Conservation (phyloP, 768 basidiomycete genomes). For the Termitomyces sp. region DNA sequence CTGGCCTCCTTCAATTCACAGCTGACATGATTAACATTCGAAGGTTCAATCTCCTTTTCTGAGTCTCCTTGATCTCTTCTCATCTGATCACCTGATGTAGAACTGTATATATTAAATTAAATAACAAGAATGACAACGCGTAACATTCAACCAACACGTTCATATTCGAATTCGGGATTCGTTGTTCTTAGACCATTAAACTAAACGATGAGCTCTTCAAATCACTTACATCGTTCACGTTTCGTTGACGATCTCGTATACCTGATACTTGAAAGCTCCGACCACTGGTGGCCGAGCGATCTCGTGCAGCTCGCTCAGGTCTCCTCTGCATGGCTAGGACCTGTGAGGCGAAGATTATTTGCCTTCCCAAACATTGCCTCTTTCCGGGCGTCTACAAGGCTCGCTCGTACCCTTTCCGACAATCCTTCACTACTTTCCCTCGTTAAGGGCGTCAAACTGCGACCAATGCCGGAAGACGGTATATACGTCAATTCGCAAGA, state of each 20-base stretch:
- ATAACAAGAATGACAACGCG: neutral
- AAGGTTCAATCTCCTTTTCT: too few species aligned
- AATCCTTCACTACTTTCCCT: slow-evolving; percentile 33
- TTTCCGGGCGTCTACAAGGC: slow-evolving; percentile 35
- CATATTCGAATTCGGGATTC: neutral
- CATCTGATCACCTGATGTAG: too few species aligned
- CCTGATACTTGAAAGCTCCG: slow-evolving; percentile 43
- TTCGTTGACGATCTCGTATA: slow-evolving; percentile 52
- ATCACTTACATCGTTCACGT: slow-evolving; percentile 5
- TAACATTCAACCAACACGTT: neutral
- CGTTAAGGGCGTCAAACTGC: slow-evolving; percentile 39
- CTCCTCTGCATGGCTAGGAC: slow-evolving; percentile 45
- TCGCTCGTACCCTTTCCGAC: slow-evolving; percentile 38
- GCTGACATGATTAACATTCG: too few species aligned
- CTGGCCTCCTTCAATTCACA: too few species aligned
- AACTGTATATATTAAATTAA: too few species aligned
- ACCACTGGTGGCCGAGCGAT: slow-evolving; percentile 55
- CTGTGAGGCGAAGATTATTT: slow-evolving; percentile 43
- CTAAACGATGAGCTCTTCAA: neutral
- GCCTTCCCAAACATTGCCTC: slow-evolving; percentile 36
- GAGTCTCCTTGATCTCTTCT: too few species aligned
- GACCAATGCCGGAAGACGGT: slow-evolving; percentile 23
- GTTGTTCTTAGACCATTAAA: neutral
- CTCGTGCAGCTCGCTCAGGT: slow-evolving; percentile 43
- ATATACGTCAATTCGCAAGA: slow-evolving; percentile 22